These are phyloP conservation scores for Chalciporus piperatus DNA, from an alignment of 768 basidiomycete genomes.

Conservation along the genomic window DNA sequence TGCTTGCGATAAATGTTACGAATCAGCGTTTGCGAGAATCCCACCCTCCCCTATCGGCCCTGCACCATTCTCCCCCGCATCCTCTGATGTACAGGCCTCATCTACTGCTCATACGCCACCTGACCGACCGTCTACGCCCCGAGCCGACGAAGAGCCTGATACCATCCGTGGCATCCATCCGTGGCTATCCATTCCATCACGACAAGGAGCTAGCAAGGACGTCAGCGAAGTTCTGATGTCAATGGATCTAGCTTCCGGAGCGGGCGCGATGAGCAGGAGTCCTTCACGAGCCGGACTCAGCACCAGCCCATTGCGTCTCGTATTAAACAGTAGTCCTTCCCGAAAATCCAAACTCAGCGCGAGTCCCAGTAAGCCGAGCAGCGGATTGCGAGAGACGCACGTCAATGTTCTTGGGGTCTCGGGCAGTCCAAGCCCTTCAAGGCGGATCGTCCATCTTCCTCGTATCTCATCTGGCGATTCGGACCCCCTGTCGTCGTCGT, in stretches of 20 bases:
- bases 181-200: constrained; percentile 30
- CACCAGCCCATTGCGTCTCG: constrained; percentile 21
- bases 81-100: constrained; percentile 7
- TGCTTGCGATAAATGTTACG: constrained; percentile 84
- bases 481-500: neutral
- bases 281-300: constrained; percentile 19
- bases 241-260: constrained; percentile 28
- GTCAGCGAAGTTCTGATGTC: constrained; percentile 38
- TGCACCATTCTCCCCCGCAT: constrained; percentile 6
- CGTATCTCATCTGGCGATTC: constrained; percentile 18
- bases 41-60: neutral
- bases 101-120: constrained; percentile 9
- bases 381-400: constrained; percentile 16
- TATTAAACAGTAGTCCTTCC: constrained; percentile 20
- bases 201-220: constrained; percentile 15
- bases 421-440: constrained; percentile 22
- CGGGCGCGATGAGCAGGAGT: constrained; percentile 20
- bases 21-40: constrained; percentile 72
- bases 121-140: constrained; percentile 21
- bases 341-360: constrained; percentile 23
- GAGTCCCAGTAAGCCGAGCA: constrained; percentile 21
- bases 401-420: constrained; percentile 3
- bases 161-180: constrained; percentile 21
- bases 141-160: constrained; percentile 8
- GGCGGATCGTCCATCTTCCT: constrained; percentile 19